Base-by-base conservation (phyloP, 352 stramenopile genomes). In the Globisporangium rhizosaccharum region DNA sequence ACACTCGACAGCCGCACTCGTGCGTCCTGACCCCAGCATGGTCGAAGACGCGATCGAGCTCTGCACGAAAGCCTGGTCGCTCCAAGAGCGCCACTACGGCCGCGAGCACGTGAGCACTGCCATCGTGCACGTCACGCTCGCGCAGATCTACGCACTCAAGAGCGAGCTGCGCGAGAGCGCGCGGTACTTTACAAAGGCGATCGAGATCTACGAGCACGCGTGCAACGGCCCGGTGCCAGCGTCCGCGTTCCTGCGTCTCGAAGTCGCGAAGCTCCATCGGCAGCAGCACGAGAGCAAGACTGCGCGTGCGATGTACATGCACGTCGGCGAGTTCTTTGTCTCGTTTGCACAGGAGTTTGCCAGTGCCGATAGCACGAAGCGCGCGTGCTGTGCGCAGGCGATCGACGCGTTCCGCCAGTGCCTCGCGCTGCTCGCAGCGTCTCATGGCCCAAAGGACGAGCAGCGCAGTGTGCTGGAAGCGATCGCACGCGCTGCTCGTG, bases 41-140 rank as follows among this genome's bases (percentile, higher is more conserved):
- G 72, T 86, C 42, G 79, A 91, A 1, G 82, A 88, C 11, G 82
- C 79, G 0, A 53, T 87, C n/a, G 82, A 91, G 57, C 73, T 69
- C 44, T 89, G 76, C 57, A 77, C 64, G 36, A 87, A 86, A 50
- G 77, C 79, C 4, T 90, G 76, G 76, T 71, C 72, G 18, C 49
- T 90, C 3, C 76, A 88, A 28, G 75, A 90, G 49, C 51, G 63
- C 20, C 61, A 73, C 17, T 67, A 66, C 53, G 78, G 81, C n/a
- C 59, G 62, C 1, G 75, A 84, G 1, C 78, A 90, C 49, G 51
- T 87, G 36, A 77, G 76, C 14, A 85, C 70, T 3, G 78, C 76
- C 12, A 61, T 62, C 14, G 73, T 86, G 5, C 74, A 88, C 47
- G 70, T 77, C 8, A 64, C 67, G 33, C 64, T 91, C 1, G 82